These are phyloP conservation scores for Fusarium nematophilum DNA, from an alignment of 2,329 filamentous ascomycete species.

Conservation along the genomic window DNA sequence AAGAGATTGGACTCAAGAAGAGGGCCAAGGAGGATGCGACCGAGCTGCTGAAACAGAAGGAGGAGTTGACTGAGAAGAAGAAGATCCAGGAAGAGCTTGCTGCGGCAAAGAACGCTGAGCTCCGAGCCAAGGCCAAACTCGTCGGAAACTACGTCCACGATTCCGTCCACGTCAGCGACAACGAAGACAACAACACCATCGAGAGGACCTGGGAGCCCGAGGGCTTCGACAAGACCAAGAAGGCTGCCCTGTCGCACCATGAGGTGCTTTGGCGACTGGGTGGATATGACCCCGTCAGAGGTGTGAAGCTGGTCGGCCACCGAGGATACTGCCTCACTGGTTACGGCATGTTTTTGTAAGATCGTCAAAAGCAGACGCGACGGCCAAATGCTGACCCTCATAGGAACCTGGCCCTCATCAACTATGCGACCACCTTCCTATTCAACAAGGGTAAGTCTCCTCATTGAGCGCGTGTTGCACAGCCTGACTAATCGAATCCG, in stretches of 20 bases:
- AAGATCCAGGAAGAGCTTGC: constrained; percentile 81
- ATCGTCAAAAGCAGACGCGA: background rate
- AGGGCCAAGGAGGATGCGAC: constrained; percentile 92
- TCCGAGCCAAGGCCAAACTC: constrained; percentile 82
- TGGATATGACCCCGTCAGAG: constrained; percentile 92
- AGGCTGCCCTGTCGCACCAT: constrained; percentile 87
- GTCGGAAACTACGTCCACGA: constrained; percentile 83
- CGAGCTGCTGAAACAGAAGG: constrained; percentile 82
- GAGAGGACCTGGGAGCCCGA: constrained; percentile 85
- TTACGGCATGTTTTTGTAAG: constrained; percentile 82
- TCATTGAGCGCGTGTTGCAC: background rate
- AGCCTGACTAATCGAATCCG: constrained; percentile 11
- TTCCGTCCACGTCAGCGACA: constrained; percentile 83
- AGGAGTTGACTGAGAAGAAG: constrained; percentile 82
- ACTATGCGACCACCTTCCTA: constrained; percentile 94
- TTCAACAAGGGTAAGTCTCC: constrained; percentile 40
- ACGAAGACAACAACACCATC: constrained; percentile 88
- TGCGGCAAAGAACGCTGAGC: constrained; percentile 76
- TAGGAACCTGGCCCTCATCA: constrained; percentile 87
- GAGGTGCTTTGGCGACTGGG: constrained; percentile 90
- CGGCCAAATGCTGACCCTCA: constrained; percentile 24
- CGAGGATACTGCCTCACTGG: constrained; percentile 91
- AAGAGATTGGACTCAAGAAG: constrained; percentile 91
- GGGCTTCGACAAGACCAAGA: constrained; percentile 78
- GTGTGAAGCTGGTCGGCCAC: constrained; percentile 94